Base-by-base conservation (phyloP, 495 filamentous ascomycete species). In the Bryoglossum gracile region DNA sequence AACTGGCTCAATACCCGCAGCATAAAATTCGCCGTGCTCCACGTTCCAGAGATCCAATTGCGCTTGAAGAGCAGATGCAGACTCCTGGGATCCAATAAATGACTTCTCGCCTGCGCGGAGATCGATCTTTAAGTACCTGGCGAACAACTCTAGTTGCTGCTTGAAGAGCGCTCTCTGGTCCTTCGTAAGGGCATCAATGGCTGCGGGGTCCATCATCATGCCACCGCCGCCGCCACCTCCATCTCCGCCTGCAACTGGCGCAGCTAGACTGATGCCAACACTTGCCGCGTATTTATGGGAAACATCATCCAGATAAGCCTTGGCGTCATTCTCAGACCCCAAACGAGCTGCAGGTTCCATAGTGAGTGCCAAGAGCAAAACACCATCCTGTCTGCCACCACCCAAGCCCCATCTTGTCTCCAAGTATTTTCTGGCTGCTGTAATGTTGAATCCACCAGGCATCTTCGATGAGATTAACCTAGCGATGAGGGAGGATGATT, bases 201-300 rank as follows among this genome's bases (percentile, higher is more conserved):
- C 92, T 17, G 92, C 92, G 2, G 94, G 94, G 53, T 97, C 92
- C 94, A 99, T 96, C 83, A 96, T 91, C 92, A 99, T 97, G 45
- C 79, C 83, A 32, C 72, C 79, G 30, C 78, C 82, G 47, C 68
- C 79, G 42, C 81, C 89, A 35, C 72, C 80, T 57, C 86, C 86
- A 39, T 86, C 87, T 43, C 81, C 88, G 37, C 74, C 69, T 36
- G 88, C 77, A 8, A 80, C 66, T 2, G 85, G 84, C 6, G 86
- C 75, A 6, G 89, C 85, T 33, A 99, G 73, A 59, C 71, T 94
- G 64, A 99, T 84, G 30, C 92, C 92, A 23, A 86, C 85, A 54
- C 71, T 81, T 17, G 82, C 67, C 30, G 94, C 91, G 64, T 99
- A 99, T 62, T 95, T 94, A 51, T 94, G 86, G 4, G 85, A 63